A percentile compares a stretch with the other conserved stretches of the same genome.
Evolutionary conservation across 83 land plant species (phyloP).

Genomic region (Diphasiastrum complanatum): DNA sequence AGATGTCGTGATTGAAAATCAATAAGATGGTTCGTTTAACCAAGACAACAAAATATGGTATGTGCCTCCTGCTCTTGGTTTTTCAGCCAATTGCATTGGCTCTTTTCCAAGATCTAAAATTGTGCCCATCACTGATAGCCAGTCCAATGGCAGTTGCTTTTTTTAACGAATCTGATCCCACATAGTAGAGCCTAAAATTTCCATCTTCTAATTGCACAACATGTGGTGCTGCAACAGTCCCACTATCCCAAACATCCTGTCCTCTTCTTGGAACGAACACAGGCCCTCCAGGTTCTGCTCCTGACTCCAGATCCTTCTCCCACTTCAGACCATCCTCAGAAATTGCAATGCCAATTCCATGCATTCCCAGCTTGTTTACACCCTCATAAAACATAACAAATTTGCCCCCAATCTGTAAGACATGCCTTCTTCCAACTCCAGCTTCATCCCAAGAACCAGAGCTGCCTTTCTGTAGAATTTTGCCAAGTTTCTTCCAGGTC

Average conservation of each 20-base stretch:
- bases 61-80: too few species aligned
- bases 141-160: constrained; percentile 18
- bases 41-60: too few species aligned
- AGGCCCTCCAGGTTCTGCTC: constrained; percentile 14
- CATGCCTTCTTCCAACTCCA: constrained; percentile 23
- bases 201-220: constrained; percentile 17
- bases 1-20: too few species aligned
- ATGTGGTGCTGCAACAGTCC: constrained; percentile 26
- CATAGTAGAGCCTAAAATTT: constrained; percentile 24
- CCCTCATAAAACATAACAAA: constrained; percentile 30
- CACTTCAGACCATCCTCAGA: constrained; percentile 20
- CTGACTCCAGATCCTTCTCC: constrained; percentile 17
- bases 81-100: too few species aligned
- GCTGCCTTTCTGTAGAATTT: constrained; percentile 10
- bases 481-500: constrained; percentile 19
- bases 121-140: constrained; percentile 16
- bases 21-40: too few species aligned
- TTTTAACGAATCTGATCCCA: constrained; percentile 18
- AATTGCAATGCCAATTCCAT: constrained; percentile 22
- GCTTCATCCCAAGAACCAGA: constrained; percentile 29
- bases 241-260: constrained; percentile 26
- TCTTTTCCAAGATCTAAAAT: constrained; percentile 7
- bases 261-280: constrained; percentile 13
- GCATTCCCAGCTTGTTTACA: constrained; percentile 14
- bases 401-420: constrained; percentile 5